Conservation (phyloP, 176 grass and related monocot species). For the Lolium rigidum region DNA sequence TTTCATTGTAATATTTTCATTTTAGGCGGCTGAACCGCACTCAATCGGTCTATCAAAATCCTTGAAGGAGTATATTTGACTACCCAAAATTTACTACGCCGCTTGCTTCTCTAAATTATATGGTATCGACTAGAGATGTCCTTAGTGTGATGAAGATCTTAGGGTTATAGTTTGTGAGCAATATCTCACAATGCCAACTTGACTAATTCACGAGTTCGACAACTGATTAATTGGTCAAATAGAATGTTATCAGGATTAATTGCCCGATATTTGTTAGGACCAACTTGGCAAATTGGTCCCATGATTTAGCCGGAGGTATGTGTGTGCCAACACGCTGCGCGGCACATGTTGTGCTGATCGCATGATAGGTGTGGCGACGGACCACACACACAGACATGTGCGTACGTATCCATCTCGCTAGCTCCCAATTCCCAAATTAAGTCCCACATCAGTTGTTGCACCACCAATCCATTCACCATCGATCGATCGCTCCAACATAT, state of each 20-base stretch:
- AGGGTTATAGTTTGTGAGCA: no score
- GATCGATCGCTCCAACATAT: background rate
- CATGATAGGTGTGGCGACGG: constrained; percentile 7
- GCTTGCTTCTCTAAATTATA: no score
- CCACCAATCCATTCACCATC: background rate
- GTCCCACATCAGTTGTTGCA: constrained; percentile 1
- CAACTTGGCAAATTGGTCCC: background rate
- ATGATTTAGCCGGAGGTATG: background rate
- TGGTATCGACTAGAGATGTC: no score
- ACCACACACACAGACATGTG: background rate
- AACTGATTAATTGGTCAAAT: no score
- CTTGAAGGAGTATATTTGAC: no score
- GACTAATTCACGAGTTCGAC: no score
- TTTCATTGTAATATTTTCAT: no score
- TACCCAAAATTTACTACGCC: no score
- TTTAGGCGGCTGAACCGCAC: no score
- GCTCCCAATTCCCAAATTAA: constrained; percentile 31
- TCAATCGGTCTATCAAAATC: no score
- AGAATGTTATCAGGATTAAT: background rate
- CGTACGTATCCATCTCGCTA: constrained; percentile 1
- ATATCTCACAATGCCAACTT: no score
- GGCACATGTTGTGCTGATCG: background rate
- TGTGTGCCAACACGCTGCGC: background rate
- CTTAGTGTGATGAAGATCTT: no score
- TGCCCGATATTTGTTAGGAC: background rate